These are phyloP conservation scores for Jacaranda copaia DNA, from an alignment of 257 asterid species.

Conservation along the genomic window DNA sequence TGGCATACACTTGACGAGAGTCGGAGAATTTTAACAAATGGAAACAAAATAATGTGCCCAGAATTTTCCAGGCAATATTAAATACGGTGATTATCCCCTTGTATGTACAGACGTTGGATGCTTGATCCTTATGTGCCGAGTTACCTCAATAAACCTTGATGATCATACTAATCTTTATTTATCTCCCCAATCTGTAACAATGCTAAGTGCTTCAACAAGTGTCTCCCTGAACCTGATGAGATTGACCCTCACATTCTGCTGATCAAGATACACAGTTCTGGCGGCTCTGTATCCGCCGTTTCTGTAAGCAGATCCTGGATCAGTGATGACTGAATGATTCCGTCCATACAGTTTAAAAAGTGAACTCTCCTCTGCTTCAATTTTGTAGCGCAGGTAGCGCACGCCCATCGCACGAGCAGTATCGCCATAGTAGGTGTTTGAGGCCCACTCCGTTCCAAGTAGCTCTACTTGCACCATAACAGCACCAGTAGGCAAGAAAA, in stretches of 20 bases:
- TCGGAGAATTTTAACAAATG: not conserved
- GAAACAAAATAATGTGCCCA: slow-evolving; percentile 6
- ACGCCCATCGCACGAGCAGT: slow-evolving; percentile 70
- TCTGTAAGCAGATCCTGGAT: slow-evolving; percentile 45
- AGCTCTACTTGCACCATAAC: slow-evolving; percentile 81
- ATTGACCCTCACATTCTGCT: slow-evolving; percentile 62
- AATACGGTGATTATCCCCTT: not conserved
- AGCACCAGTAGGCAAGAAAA: slow-evolving; percentile 70
- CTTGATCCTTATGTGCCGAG: not conserved
- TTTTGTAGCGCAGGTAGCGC: slow-evolving; percentile 68
- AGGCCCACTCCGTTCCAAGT: slow-evolving; percentile 88
- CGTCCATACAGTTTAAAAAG: slow-evolving; percentile 58
- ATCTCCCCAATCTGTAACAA: slow-evolving; percentile 47
- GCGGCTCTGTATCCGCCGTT: slow-evolving; percentile 51
- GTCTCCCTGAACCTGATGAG: slow-evolving; percentile 52
- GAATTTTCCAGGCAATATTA: slow-evolving; percentile 5
- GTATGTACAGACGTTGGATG: slow-evolving; percentile 5
- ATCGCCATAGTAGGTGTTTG: slow-evolving; percentile 70
- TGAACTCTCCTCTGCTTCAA: slow-evolving; percentile 74
- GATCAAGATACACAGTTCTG: slow-evolving; percentile 67
- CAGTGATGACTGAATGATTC: slow-evolving; percentile 53
- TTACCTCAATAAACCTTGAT: no score
- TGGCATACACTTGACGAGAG: not conserved
- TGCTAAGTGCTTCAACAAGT: slow-evolving; percentile 57
- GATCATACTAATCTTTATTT: not conserved